Evolutionary conservation across 345 rosid genomes (phyloP).

Genomic region (Lepidium aucheri): DNA sequence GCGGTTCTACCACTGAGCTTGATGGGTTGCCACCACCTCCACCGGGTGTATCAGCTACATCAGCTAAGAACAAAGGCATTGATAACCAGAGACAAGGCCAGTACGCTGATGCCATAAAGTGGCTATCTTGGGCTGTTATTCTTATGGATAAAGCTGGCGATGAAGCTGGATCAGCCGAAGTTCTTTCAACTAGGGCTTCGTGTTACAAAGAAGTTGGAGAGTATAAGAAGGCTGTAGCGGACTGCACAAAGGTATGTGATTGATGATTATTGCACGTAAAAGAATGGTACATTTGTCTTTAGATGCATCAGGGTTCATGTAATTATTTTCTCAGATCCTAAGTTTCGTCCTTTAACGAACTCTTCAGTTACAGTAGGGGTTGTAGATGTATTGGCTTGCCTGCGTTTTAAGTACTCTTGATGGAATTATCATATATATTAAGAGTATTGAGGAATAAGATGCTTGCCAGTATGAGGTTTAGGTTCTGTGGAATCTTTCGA

Average conservation of each 20-base stretch:
- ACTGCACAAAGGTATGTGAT: slow-evolving; percentile 71
- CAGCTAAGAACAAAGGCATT: slow-evolving; percentile 81
- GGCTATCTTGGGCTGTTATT: slow-evolving; percentile 95
- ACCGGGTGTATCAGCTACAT: slow-evolving; percentile 61
- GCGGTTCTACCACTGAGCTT: slow-evolving; percentile 70
- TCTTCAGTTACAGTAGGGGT: background rate
- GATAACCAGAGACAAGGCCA: slow-evolving; percentile 90
- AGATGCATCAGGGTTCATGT: background rate
- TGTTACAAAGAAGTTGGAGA: slow-evolving; percentile 99
- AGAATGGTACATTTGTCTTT: background rate
- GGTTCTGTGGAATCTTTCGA: background rate
- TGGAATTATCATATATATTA: background rate
- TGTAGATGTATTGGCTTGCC: background rate
- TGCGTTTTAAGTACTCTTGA: background rate
- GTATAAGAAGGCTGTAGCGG: slow-evolving; percentile 96
- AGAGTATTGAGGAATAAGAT: background rate
- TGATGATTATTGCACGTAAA: background rate
- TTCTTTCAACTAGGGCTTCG: slow-evolving; percentile 81
- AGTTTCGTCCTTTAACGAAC: background rate
- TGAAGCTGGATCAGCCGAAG: slow-evolving; percentile 43
- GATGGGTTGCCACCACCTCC: slow-evolving; percentile 99
- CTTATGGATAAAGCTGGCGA: slow-evolving; percentile 74
- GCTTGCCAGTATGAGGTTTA: background rate
- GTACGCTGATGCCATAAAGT: slow-evolving; percentile 94
- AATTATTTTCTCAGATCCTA: background rate